These are phyloP conservation scores for Candida sanyaensis DNA, from an alignment of 1,139 yeast genomes.

Conservation along the genomic window DNA sequence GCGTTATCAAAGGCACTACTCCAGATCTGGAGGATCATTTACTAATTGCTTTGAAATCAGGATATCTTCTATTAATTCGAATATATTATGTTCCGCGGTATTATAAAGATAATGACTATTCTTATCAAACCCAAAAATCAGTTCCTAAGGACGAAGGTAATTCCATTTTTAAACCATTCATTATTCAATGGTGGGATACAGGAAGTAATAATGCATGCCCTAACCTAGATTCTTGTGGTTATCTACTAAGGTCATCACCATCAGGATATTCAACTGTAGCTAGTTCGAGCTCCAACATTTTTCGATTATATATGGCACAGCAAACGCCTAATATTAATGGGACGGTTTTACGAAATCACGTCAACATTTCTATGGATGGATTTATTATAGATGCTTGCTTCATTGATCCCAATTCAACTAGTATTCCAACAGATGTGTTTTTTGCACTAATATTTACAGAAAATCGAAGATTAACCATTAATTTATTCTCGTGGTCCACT, in stretches of 20 bases:
- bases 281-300: constrained; percentile 35
- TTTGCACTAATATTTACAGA: constrained; percentile 39
- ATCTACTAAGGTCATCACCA: constrained; percentile 24
- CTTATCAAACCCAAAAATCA: constrained; percentile 14
- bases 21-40: constrained; percentile 41
- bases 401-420: constrained; percentile 32
- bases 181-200: constrained; percentile 56
- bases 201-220: constrained; percentile 22
- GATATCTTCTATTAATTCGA: constrained; percentile 39
- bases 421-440: constrained; percentile 29
- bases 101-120: constrained; percentile 28
- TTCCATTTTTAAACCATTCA: constrained; percentile 41
- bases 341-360: constrained; percentile 36
- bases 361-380: constrained; percentile 45
- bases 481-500: constrained; percentile 44
- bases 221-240: constrained; percentile 35
- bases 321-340: constrained; percentile 39
- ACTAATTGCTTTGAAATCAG: constrained; percentile 43
- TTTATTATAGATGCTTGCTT: constrained; percentile 45
- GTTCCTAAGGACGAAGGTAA: constrained; percentile 10
- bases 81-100: constrained; percentile 36
- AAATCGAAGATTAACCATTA: constrained; percentile 35
- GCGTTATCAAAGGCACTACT: constrained; percentile 23
- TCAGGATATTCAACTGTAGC: constrained; percentile 44
- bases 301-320: constrained; percentile 40